A percentile compares a stretch with the other conserved stretches of the same genome.
These are phyloP conservation scores for Bretschneidera sinensis DNA, from an alignment of 345 rosid species.

Conservation along the genomic window DNA sequence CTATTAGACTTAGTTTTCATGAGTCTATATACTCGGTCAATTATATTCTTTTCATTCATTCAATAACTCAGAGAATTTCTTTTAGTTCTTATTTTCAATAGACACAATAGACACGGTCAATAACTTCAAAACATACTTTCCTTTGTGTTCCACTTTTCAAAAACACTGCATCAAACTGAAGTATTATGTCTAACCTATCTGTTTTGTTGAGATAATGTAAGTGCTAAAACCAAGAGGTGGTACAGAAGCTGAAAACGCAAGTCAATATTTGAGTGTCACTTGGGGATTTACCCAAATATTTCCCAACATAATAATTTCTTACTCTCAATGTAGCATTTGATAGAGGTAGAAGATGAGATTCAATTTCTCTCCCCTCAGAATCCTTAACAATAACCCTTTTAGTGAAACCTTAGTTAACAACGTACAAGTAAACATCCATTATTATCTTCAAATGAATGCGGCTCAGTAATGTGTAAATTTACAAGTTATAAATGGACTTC, in stretches of 20 bases:
- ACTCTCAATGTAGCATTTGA: slow-evolving; percentile 44
- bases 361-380: slow-evolving; percentile 62
- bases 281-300: slow-evolving; percentile 63
- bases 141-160: slow-evolving; percentile 5
- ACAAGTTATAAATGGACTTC: not conserved
- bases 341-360: slow-evolving; percentile 75
- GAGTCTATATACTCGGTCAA: no score
- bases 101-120: no score
- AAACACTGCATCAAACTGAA: slow-evolving; percentile 8
- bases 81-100: no score
- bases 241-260: slow-evolving; percentile 79
- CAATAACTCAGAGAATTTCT: no score
- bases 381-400: slow-evolving; percentile 56
- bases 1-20: no score
- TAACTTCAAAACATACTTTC: no score
- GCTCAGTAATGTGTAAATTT: not conserved
- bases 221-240: slow-evolving; percentile 94
- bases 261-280: slow-evolving; percentile 53
- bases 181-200: slow-evolving; percentile 45
- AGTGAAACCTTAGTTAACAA: not conserved
- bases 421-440: slow-evolving; percentile 3
- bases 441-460: not conserved
- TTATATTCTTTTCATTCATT: no score
- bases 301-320: slow-evolving; percentile 56
- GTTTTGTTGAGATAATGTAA: slow-evolving; percentile 55